Conservation (phyloP, 108 stramenopile genomes). For the Nannochloropsis gaditana region DNA sequence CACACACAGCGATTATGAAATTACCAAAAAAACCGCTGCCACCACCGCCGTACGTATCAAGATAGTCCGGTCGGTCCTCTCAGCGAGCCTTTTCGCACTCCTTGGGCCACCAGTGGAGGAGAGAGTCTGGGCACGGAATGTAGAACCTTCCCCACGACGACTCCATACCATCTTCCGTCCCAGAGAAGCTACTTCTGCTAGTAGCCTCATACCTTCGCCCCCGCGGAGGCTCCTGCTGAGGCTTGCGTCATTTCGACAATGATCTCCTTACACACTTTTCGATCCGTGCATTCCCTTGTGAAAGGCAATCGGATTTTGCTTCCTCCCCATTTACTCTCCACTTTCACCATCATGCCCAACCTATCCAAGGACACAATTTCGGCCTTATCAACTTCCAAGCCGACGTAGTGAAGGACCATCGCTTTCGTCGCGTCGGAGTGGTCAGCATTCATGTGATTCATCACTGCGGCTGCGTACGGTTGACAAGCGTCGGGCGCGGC, state of each 20-base stretch:
- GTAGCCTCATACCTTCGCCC: neutral
- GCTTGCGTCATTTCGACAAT: conserved; percentile 50
- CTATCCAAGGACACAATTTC: conserved; percentile 80
- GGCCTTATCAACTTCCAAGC: conserved; percentile 66
- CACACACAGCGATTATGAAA: too few species aligned
- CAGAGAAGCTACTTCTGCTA: neutral
- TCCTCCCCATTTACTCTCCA: conserved; percentile 29
- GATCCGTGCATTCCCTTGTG: conserved; percentile 29
- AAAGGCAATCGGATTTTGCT: conserved; percentile 47
- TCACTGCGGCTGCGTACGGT: conserved; percentile 68
- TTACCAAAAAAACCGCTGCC: too few species aligned
- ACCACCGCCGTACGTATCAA: too few species aligned
- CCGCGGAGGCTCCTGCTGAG: conserved; percentile 22
- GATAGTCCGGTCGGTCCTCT: too few species aligned
- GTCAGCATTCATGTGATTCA: conserved; percentile 93
- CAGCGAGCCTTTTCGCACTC: too few species aligned
- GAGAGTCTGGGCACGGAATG: too few species aligned
- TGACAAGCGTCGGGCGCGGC: conserved; percentile 72
- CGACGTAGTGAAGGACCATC: conserved; percentile 72
- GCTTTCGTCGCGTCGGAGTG: conserved; percentile 72
- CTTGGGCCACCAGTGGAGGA: too few species aligned
- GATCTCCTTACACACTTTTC: conserved; percentile 42
- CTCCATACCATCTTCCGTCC: too few species aligned
- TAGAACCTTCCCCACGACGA: too few species aligned
- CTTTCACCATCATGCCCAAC: conserved; percentile 76